These are phyloP conservation scores for Choanephora cucurbitarum DNA, from an alignment of 371 early-diverging fungal species.

Conservation along the genomic window DNA sequence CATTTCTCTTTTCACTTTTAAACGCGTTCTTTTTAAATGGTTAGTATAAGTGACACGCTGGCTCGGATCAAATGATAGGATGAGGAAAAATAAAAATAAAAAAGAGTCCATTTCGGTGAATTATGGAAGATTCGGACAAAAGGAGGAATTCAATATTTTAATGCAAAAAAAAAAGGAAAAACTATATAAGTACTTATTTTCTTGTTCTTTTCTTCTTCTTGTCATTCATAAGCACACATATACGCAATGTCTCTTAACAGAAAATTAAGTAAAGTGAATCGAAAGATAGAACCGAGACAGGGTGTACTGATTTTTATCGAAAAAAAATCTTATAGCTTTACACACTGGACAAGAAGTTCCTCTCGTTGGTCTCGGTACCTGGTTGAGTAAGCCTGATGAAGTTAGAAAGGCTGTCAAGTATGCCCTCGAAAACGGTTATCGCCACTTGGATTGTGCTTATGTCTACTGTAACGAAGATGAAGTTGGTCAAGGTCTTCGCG, in stretches of 20 bases:
- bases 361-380: conserved; percentile 58
- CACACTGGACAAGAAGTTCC: conserved; percentile 60
- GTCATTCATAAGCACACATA: not conserved
- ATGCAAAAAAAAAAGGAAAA: conserved; percentile 10
- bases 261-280: conserved; percentile 21
- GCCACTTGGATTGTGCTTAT: conserved; percentile 78
- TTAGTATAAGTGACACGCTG: too few relatives aligned
- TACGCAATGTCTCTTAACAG: conserved; percentile 20
- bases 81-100: not conserved
- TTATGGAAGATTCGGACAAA: conserved; percentile 24
- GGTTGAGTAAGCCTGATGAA: conserved; percentile 59
- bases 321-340: conserved; percentile 35
- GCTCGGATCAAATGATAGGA: too few relatives aligned
- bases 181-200: conserved; percentile 6
- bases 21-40: too few relatives aligned
- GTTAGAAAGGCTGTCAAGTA: conserved; percentile 61
- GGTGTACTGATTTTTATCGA: too few relatives aligned
- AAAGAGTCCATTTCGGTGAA: conserved; percentile 9
- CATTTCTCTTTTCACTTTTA: too few relatives aligned
- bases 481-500: conserved; percentile 74
- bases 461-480: conserved; percentile 83
- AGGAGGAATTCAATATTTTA: conserved; percentile 17
- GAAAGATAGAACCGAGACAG: not conserved
- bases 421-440: conserved; percentile 65
- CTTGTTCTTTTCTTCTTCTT: conserved; percentile 3